phyloP scores from a whole-genome alignment of 139 green algal genomes.

The Nannochloris sp. region DNA sequence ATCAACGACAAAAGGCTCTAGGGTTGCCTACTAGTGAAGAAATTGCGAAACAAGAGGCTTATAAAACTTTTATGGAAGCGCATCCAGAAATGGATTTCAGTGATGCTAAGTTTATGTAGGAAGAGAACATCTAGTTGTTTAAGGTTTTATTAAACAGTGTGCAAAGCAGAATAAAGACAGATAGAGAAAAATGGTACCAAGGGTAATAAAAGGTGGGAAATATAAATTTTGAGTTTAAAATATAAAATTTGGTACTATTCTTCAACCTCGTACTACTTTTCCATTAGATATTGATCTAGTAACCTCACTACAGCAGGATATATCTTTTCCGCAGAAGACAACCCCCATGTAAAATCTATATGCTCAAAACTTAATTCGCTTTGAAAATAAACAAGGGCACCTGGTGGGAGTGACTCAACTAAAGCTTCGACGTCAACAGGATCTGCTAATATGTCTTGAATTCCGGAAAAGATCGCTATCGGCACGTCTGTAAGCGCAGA shows the following conservation, averaged over 20 bases:
- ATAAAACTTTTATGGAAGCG: constrained; percentile 93
- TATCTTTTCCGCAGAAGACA: constrained; percentile 16
- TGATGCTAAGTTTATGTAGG: constrained; percentile 83
- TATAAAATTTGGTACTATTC: too few relatives aligned
- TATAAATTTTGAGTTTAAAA: too few relatives aligned
- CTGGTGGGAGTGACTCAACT: constrained; percentile 16
- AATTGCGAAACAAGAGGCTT: constrained; percentile 80
- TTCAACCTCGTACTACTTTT: too few relatives aligned
- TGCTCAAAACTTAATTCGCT: constrained; percentile 43
- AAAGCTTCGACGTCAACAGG: constrained; percentile 38
- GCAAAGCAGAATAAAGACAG: not conserved
- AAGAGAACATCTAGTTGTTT: not conserved
- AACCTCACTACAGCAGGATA: constrained; percentile 40
- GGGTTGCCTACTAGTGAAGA: constrained; percentile 92
- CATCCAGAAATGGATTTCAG: constrained; percentile 96
- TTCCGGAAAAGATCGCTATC: constrained; percentile 48
- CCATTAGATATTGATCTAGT: constrained; percentile 20
- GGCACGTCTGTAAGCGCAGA: constrained; percentile 14
- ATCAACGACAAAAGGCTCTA: constrained; percentile 94
- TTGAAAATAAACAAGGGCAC: constrained; percentile 9
- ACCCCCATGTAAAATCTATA: constrained; percentile 50
- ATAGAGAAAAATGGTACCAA: not conserved
- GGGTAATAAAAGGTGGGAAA: not conserved
- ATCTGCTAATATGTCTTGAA: constrained; percentile 38
- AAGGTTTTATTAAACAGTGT: not conserved